phyloP scores from a whole-genome alignment of 495 filamentous ascomycete species.

The Penicillium subrubescens region DNA sequence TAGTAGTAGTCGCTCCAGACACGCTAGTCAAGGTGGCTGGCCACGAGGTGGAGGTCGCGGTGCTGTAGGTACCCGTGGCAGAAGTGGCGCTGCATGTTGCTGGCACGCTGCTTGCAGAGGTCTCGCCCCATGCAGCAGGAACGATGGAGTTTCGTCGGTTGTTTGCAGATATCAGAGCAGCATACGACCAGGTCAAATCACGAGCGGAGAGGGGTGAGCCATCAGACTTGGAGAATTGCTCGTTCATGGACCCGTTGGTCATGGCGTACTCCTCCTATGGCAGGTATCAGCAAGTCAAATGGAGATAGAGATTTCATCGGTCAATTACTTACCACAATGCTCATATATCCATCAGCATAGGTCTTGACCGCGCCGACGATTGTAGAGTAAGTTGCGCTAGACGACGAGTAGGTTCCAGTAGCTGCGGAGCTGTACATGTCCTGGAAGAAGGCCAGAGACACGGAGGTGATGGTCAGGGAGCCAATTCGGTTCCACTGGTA shows the following conservation, averaged over 20 bases:
- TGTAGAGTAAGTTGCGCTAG: constrained; percentile 48
- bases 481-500: constrained; percentile 57
- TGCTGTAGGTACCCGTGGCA: constrained; percentile 60
- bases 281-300: not conserved
- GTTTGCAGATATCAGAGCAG: constrained; percentile 51
- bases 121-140: constrained; percentile 59
- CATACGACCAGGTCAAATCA: constrained; percentile 58
- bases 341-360: constrained; percentile 68
- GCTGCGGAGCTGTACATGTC: constrained; percentile 51
- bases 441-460: constrained; percentile 59
- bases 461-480: constrained; percentile 53
- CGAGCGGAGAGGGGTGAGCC: constrained; percentile 58
- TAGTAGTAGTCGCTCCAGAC: constrained; percentile 23
- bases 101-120: constrained; percentile 54
- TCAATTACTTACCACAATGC: constrained; percentile 42
- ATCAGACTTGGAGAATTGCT: constrained; percentile 58
- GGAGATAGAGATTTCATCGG: not conserved
- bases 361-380: constrained; percentile 55
- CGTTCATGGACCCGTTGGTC: constrained; percentile 57
- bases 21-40: constrained; percentile 53
- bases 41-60: constrained; percentile 56
- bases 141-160: constrained; percentile 50
- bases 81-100: constrained; percentile 53
- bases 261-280: constrained; percentile 41
- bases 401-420: constrained; percentile 52